phyloP scores from a whole-genome alignment of 148 eudicot genomes.

The Arctostaphylos glauca region DNA sequence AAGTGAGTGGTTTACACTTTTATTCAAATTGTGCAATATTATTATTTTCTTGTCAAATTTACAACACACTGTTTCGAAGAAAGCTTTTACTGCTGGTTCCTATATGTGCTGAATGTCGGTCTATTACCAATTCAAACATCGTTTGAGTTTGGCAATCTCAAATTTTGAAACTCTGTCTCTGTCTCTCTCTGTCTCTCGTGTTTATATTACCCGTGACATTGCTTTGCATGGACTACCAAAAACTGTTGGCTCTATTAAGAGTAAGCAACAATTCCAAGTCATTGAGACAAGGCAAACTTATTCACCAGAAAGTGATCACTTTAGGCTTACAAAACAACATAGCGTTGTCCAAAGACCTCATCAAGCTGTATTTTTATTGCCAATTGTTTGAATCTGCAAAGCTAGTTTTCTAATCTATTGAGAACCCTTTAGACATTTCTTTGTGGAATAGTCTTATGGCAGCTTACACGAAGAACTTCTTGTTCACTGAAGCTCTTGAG shows the following conservation, averaged over 20 bases:
- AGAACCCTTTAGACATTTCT: constrained; percentile 23
- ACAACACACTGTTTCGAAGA: no score
- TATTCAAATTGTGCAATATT: no score
- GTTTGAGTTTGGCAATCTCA: no score
- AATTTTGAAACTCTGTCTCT: no score
- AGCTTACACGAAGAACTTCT: constrained; percentile 27
- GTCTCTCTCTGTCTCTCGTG: neutral
- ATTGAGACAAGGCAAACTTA: constrained; percentile 22
- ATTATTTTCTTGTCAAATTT: no score
- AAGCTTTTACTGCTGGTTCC: no score
- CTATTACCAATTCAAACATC: no score
- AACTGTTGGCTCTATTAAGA: constrained; percentile 22
- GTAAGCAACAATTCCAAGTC: constrained; percentile 20
- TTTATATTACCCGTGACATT: neutral
- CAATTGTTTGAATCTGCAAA: constrained; percentile 23
- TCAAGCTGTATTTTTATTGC: constrained; percentile 30
- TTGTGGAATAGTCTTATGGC: constrained; percentile 32
- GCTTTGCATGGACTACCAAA: constrained; percentile 23
- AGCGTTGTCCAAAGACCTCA: constrained; percentile 25
- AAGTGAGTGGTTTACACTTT: no score
- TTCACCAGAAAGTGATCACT: constrained; percentile 32
- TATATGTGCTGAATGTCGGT: no score
- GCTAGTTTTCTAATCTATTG: constrained; percentile 18
- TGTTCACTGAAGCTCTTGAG: constrained; percentile 30
- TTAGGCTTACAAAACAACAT: constrained; percentile 29